phyloP scores from a whole-genome alignment of 345 rosid genomes.

The Erysimum cheiranthoides region DNA sequence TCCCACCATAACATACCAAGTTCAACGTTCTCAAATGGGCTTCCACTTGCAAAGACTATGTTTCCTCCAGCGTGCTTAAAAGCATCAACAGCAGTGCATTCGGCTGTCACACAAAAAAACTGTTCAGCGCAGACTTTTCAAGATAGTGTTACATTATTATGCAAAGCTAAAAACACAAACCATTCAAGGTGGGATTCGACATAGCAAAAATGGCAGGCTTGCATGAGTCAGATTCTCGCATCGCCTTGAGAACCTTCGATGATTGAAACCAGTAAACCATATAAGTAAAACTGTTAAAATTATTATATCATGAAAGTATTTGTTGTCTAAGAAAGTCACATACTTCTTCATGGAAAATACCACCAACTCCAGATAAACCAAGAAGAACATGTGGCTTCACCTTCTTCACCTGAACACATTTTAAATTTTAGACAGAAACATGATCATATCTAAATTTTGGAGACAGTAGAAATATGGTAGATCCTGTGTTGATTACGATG shows the following conservation, averaged over 20 bases:
- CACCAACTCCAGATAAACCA: conserved; percentile 99
- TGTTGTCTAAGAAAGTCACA: conserved; percentile 18
- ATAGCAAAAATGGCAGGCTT: conserved; percentile 97
- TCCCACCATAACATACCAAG: conserved; percentile 60
- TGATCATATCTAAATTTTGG: neutral
- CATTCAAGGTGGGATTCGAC: conserved; percentile 97
- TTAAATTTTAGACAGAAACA: conserved; percentile 33
- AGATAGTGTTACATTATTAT: conserved; percentile 29
- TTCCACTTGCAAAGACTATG: conserved; percentile 95
- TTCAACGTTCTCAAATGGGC: conserved; percentile 87
- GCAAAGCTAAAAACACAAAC: conserved; percentile 51
- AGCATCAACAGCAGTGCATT: conserved; percentile 95
- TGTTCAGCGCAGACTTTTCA: conserved; percentile 29
- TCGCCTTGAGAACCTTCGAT: conserved; percentile 85
- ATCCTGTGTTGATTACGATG: neutral
- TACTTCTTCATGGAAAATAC: conserved; percentile 89
- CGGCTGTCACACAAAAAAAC: conserved; percentile 62
- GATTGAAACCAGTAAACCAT: conserved; percentile 21
- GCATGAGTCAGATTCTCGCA: conserved; percentile 79
- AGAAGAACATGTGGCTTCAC: conserved; percentile 94
- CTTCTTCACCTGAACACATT: conserved; percentile 71
- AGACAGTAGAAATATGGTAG: neutral
- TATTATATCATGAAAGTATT: conserved; percentile 11
- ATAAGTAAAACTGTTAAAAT: conserved; percentile 11
- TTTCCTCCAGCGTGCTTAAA: conserved; percentile 92